These are phyloP conservation scores for Kitagawia praeruptora DNA, from an alignment of 129 eudicot species.

Conservation along the genomic window DNA sequence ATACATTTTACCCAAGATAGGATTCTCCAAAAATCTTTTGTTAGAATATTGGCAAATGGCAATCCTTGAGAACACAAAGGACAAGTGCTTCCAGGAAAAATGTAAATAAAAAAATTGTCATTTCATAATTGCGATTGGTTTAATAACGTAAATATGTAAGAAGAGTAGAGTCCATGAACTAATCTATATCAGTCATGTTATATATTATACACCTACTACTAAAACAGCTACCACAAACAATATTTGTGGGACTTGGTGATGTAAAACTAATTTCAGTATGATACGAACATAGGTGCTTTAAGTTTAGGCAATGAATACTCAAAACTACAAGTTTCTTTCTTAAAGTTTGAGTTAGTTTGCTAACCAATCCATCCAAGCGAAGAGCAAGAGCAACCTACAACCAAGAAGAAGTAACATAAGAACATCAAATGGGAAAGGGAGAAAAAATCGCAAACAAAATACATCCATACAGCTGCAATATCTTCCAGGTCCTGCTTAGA, in stretches of 20 bases:
- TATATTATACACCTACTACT: too few species aligned
- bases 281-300: background rate
- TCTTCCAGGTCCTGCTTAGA: constrained; percentile 98
- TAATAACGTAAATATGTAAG: background rate
- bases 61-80: background rate
- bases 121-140: background rate
- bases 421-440: constrained; percentile 5
- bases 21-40: background rate
- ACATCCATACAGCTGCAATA: constrained; percentile 70
- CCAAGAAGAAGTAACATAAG: constrained; percentile 16
- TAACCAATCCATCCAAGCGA: constrained; percentile 93
- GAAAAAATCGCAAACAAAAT: background rate
- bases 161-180: background rate
- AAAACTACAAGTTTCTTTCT: background rate
- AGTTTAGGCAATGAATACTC: background rate
- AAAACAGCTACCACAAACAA: background rate
- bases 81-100: background rate
- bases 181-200: background rate
- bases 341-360: constrained; percentile 12
- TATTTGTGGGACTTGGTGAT: background rate
- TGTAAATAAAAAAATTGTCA: background rate
- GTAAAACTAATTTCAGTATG: background rate
- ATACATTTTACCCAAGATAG: background rate
- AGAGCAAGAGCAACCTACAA: constrained; percentile 97
- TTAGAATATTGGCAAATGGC: background rate